Evolutionary conservation across 1,284 basidiomycete species (phyloP), one percentile per base, ranked within the genome.

Genomic region (Trichosporon sp.): DNA sequence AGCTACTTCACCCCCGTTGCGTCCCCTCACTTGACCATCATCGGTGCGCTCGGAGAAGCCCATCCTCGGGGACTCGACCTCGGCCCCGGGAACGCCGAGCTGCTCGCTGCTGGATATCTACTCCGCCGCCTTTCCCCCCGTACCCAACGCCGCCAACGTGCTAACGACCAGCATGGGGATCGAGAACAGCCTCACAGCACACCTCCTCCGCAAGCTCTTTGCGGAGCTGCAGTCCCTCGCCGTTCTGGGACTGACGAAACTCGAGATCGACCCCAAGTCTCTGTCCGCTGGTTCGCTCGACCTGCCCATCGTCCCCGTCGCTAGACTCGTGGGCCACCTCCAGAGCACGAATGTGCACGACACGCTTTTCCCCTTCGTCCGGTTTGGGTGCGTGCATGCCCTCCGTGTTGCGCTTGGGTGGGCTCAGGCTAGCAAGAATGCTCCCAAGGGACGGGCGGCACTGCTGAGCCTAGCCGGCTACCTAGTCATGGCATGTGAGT

Each of bases 381-480:
- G 77, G 6, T 79, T 84, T 40, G 74, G 73, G 5, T 77, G 70
- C 4, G 66, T 84, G 21, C 82, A 84, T 70, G 81, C 82, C 19
- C 71, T 70, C 8, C 74, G 81, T 21, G 77, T 79, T 14, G 72
- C 77, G 6, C 69, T 75, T 1, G 79, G 78, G 0, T 84, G 80
- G 81, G 77, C 79, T 1, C 68, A 51, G 4, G 63, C 79, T 73
- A 81, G 43, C 43, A 46, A 46, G 43, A 46, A 46, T n/a, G 16
- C 16, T 3, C 43, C 78, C 10, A 73, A 72, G 66, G 73, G 64
- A 2, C 71, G 76, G 43, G 59, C 69, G 4, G 69, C 64, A 37
- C 70, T 80, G n/a, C 78, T 79, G 48, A 81, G 81, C 72, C 66
- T 81, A 16, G 74, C 79, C 61, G 81, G 81, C 2, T 84, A 79